Evolutionary conservation across 225 moss, liverwort and hornwort genomes (phyloP).

Genomic region (Pseudoscleropodium purum): DNA sequence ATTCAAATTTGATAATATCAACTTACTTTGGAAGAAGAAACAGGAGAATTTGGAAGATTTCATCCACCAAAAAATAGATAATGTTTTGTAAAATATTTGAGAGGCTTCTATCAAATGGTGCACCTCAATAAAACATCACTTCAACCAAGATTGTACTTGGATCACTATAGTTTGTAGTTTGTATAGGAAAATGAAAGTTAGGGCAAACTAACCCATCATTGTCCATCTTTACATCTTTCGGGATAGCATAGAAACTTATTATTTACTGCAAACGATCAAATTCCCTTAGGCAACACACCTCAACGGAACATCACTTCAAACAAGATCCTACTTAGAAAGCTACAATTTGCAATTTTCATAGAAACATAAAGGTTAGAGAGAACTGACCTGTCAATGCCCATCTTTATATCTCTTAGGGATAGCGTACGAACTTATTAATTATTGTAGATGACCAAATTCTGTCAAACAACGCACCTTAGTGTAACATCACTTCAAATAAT

Average conservation of each 20-base stretch:
- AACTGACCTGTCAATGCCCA: too few species aligned
- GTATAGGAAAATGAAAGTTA: too few species aligned
- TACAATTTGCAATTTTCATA: not conserved
- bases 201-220: too few species aligned
- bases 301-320: not conserved
- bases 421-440: not conserved
- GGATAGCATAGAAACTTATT: too few species aligned
- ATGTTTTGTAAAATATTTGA: too few species aligned
- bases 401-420: not conserved
- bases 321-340: not conserved
- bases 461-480: too few species aligned
- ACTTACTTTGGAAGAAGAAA: fast-evolving
- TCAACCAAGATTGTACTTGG: too few species aligned
- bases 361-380: not conserved
- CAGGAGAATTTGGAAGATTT: not conserved
- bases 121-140: too few species aligned
- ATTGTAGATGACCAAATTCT: too few species aligned
- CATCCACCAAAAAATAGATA: not conserved
- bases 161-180: too few species aligned
- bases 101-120: fast-evolving
- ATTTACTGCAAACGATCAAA: not conserved
- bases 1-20: not conserved
- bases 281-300: fast-evolving
- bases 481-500: too few species aligned
- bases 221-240: not conserved